phyloP scores from a whole-genome alignment of 306 rosid species.

The Luffa aegyptiaca region DNA sequence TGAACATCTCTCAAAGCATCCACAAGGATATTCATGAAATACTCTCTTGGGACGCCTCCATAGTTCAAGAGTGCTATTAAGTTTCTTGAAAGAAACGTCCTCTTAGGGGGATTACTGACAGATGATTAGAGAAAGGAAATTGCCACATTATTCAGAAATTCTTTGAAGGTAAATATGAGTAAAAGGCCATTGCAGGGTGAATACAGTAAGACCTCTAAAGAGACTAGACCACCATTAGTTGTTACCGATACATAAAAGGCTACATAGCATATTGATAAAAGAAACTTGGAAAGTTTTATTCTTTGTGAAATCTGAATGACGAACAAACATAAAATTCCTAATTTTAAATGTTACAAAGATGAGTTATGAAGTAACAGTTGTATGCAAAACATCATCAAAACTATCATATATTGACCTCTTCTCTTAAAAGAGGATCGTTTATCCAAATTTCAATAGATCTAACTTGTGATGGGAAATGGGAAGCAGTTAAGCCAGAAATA shows the following conservation, averaged over 20 bases:
- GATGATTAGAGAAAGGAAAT: conserved; percentile 9
- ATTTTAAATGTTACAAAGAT: not conserved
- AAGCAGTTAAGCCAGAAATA: not conserved
- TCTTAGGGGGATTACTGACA: conserved; percentile 47
- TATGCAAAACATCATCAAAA: not conserved
- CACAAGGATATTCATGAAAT: conserved; percentile 40
- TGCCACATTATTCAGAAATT: not conserved
- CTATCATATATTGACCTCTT: not conserved
- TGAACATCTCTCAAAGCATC: conserved; percentile 31
- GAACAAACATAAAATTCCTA: not conserved
- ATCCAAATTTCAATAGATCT: not conserved
- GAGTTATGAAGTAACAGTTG: not conserved
- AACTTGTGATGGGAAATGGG: not conserved
- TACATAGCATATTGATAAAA: not conserved
- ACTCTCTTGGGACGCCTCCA: conserved; percentile 74
- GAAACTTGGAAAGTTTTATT: not conserved
- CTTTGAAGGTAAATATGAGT: conserved; percentile 1
- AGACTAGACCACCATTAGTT: not conserved
- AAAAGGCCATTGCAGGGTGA: not conserved
- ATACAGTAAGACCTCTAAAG: not conserved
- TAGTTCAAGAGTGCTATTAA: conserved; percentile 60
- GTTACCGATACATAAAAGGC: not conserved
- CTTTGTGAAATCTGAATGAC: not conserved
- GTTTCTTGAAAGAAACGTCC: conserved; percentile 34
- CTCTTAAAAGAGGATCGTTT: not conserved